phyloP scores from a whole-genome alignment of 768 basidiomycete species.

The Suillus spraguei region DNA sequence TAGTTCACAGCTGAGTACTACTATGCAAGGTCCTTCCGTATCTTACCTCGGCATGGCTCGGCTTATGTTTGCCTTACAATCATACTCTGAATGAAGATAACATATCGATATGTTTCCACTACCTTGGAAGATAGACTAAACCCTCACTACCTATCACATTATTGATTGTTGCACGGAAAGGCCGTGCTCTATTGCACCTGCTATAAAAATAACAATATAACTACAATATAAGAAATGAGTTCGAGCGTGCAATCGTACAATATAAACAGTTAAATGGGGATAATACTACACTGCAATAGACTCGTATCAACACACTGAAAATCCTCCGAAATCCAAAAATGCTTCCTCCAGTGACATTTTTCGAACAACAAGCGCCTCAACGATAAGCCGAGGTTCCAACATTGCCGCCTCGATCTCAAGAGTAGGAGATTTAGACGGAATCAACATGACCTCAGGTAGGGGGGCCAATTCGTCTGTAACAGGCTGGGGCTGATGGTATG shows the following conservation, averaged over 20 bases:
- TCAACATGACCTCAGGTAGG: background rate
- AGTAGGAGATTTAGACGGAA: slow-evolving; percentile 9
- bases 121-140: background rate
- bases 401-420: background rate
- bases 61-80: background rate
- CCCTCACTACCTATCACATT: background rate
- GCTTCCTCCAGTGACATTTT: slow-evolving; percentile 78
- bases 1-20: background rate
- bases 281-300: background rate
- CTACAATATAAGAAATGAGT: background rate
- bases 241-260: background rate
- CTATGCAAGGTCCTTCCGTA: background rate
- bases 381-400: slow-evolving; percentile 61
- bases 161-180: background rate
- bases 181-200: background rate
- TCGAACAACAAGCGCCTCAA: slow-evolving; percentile 79
- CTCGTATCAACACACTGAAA: slow-evolving; percentile 33
- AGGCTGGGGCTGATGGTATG: background rate
- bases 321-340: slow-evolving; percentile 75
- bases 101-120: background rate
- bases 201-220: background rate
- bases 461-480: background rate
- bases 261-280: background rate
- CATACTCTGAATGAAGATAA: background rate
- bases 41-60: background rate